Base-by-base conservation (phyloP, 352 stramenopile species). In the Elongisporangium anandrum region DNA sequence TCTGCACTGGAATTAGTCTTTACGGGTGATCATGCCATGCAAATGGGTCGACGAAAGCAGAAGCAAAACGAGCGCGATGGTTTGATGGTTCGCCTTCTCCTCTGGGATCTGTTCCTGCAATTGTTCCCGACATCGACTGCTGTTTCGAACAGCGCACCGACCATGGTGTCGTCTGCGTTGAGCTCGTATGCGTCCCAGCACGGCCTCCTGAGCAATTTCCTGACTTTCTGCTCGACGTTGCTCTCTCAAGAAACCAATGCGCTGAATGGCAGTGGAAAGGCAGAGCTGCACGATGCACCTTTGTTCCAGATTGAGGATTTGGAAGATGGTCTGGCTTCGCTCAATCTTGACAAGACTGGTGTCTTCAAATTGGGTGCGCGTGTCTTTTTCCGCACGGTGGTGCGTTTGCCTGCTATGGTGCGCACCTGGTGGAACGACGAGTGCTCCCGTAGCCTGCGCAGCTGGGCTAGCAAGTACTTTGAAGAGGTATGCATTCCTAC, bases 341-440 rank as follows among this genome's bases (percentile, higher is more conserved):
- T 68, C 65, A 73, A 63, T 24, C 67, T 77, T 7, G 56, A 79
- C 54, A 77, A 83, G 52, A 55, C 60, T 23, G 66, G 62, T 47
- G 66, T 90, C 24, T 82, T 82, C 57, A 57, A 72, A 10, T 55
- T 95, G 24, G 79, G 66, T 0, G 85, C 79, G 24, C 77, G 68
- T 17, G 81, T 90, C 20, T 92, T 95, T 52, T 94, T 94, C 72
- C 82, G 81, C 29, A 95, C 86, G 17, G 84, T 91, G 7, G 59
- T 92, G 62, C 81, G 81, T 4, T 64, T 97, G 13, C 88, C 89
- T 21, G 84, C 88, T 8, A 92, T 97, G 72, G 87, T 95, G 52
- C 86, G 89, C 23, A 81, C 86, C 13, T 97, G 89, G 88, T 97
- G 88, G 88, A 95, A 95, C 38, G 88, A 97, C 54, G 82, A 94